These are phyloP conservation scores for Didymella glomerata DNA, from an alignment of 2,329 filamentous ascomycete species.

Conservation along the genomic window DNA sequence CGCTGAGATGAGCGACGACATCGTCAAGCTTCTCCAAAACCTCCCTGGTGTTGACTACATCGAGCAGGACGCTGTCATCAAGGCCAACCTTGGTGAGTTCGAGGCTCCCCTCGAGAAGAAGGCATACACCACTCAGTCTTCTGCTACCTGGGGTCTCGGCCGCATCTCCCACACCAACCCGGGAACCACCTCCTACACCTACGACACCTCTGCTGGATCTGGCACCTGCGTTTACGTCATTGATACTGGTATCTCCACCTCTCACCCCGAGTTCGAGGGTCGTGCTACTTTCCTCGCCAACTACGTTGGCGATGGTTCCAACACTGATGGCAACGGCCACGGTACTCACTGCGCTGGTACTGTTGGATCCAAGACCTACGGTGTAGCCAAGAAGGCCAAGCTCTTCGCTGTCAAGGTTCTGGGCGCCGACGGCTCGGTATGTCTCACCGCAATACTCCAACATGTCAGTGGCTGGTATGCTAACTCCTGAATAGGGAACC, in stretches of 20 bases:
- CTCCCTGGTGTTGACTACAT: slow-evolving; percentile 50
- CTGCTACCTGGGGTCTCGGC: slow-evolving; percentile 54
- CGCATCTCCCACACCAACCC: slow-evolving; percentile 50
- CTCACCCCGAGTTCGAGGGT: slow-evolving; percentile 58
- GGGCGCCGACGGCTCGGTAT: slow-evolving; percentile 46
- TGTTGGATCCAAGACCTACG: slow-evolving; percentile 49
- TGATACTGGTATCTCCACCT: slow-evolving; percentile 68
- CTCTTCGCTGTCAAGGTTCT: slow-evolving; percentile 55
- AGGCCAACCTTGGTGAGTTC: slow-evolving; percentile 36
- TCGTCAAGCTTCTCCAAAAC: slow-evolving; percentile 41
- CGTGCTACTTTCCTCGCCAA: slow-evolving; percentile 52
- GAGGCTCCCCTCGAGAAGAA: slow-evolving; percentile 36
- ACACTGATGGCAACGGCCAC: slow-evolving; percentile 52
- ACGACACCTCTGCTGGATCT: slow-evolving; percentile 51
- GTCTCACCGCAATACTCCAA: slow-evolving; percentile 11
- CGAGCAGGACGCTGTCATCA: slow-evolving; percentile 52
- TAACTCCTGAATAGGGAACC: slow-evolving; percentile 43
- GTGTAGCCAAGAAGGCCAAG: slow-evolving; percentile 51
- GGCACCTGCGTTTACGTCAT: slow-evolving; percentile 67
- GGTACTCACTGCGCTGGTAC: slow-evolving; percentile 52
- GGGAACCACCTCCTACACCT: slow-evolving; percentile 48
- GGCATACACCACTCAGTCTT: slow-evolving; percentile 51
- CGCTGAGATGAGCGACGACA: slow-evolving; percentile 44
- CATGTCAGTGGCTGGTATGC: slow-evolving; percentile 14
- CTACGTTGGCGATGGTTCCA: slow-evolving; percentile 47